These are phyloP conservation scores for Solanum appendiculatum DNA, from an alignment of 257 asterid species.

Conservation along the genomic window DNA sequence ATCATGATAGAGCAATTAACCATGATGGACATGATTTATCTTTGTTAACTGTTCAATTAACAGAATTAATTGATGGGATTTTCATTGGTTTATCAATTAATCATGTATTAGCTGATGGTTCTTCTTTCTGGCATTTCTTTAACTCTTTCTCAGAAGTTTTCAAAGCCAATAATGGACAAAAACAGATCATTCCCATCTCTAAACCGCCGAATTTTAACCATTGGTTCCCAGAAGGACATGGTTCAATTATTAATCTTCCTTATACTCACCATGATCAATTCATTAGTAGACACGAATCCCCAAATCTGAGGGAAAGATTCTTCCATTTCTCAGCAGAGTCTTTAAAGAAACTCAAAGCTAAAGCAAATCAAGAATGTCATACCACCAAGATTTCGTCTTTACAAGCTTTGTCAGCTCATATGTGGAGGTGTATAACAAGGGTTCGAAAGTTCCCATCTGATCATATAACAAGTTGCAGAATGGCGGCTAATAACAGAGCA, in stretches of 20 bases:
- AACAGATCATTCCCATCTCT: constrained; percentile 1
- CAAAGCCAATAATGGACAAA: neutral
- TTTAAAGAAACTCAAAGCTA: constrained; percentile 13
- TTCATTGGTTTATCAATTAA: constrained; percentile 24
- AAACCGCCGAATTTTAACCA: constrained; percentile 7
- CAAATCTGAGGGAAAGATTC: constrained; percentile 11
- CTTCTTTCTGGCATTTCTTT: constrained; percentile 28
- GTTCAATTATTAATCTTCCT: constrained; percentile 8
- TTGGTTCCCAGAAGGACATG: constrained; percentile 21
- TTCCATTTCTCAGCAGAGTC: constrained; percentile 15
- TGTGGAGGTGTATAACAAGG: constrained; percentile 26
- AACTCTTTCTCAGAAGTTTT: constrained; percentile 17
- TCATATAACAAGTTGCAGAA: constrained; percentile 3
- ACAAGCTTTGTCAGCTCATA: constrained; percentile 25
- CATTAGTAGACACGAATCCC: neutral
- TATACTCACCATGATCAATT: constrained; percentile 13
- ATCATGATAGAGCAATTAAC: constrained; percentile 22
- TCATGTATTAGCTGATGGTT: constrained; percentile 19
- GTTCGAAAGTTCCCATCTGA: neutral
- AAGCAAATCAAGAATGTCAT: constrained; percentile 16
- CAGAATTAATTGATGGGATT: constrained; percentile 23
- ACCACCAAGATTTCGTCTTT: constrained; percentile 19
- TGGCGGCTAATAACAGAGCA: constrained; percentile 8
- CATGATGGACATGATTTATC: constrained; percentile 21
- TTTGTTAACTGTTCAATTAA: constrained; percentile 19